Evolutionary conservation across 805 yeast species (phyloP), one percentile per base, ranked within the genome.

Genomic region (Tetrapisispora taiwanensis): DNA sequence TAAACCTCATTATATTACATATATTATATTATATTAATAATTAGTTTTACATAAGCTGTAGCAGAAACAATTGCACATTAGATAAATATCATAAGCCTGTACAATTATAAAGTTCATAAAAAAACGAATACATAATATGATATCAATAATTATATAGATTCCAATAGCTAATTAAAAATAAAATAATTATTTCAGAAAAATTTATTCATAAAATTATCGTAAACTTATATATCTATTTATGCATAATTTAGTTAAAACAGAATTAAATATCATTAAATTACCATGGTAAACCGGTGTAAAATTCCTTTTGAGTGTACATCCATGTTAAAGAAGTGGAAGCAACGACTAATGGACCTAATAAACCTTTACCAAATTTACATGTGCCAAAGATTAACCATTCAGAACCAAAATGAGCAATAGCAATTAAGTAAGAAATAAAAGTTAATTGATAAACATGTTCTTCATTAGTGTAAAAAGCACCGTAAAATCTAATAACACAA

Each of bases 301-400:
- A 81, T 47, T 75, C 81, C 58, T 75, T 79, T 61, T 84, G 90
- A 7, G 59, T 53, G 50, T 73, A 65, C 95, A 89, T 86, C 97
- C 97, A 89, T 14, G 70, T 57, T 48, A 84, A 71, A n/a, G 83
- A 75, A 28, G 79, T 68, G 10, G 85, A 72, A 4, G 92, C 75
- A 39, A 90, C 95, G 40, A 90, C 62, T 55, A 88, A 72, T 10
- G 98, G 98, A 3, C 97, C 97, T 41, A 78, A 68, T 46, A 92
- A 75, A 2, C 97, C 97, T 52, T 81, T 83, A 46, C 92, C 96
- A 26, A 87, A 73, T 62, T 76, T 81, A 54, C 92, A 84, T 24
- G 94, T 88, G 48, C 75, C 75, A 69, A 70, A 92, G 30, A 80
- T 64, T 39, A 86, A 64, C 87, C 95, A 85, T 63, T 92, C 98